Percentiles rank a stretch among this genome's conserved stretches.
Conservation (phyloP, 257 asterid species). For the Linaria vulgaris region DNA sequence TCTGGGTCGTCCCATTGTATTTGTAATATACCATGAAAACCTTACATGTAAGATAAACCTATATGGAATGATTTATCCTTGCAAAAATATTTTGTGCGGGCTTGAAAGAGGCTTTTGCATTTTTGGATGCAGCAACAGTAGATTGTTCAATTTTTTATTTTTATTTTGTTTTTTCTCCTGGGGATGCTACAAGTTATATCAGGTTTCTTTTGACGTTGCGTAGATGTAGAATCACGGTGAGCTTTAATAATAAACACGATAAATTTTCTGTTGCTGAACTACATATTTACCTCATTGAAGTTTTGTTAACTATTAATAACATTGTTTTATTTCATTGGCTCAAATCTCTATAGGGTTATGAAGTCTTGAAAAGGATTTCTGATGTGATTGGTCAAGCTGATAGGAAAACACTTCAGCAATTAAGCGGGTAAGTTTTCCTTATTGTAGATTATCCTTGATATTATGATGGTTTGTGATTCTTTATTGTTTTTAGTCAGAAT, state of each 20-base stretch:
- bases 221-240: constrained; percentile 1
- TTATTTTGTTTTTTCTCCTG: background rate
- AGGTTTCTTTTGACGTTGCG: constrained; percentile 14
- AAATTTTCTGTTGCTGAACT: constrained; percentile 18
- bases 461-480: constrained; percentile 13
- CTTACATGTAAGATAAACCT: background rate
- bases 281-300: background rate
- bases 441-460: background rate
- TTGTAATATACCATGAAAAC: constrained; percentile 1
- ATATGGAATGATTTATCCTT: background rate
- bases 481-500: constrained; percentile 5
- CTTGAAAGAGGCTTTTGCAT: constrained; percentile 12
- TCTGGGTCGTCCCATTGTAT: constrained; percentile 15
- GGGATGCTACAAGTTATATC: constrained; percentile 9
- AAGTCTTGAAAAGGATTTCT: constrained; percentile 79
- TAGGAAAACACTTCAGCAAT: constrained; percentile 61
- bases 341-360: constrained; percentile 66
- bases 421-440: constrained; percentile 59
- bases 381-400: constrained; percentile 68
- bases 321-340: constrained; percentile 6
- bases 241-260: background rate
- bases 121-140: constrained; percentile 5
- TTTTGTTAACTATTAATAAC: constrained; percentile 18
- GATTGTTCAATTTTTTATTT: background rate
- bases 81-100: constrained; percentile 5